Base-by-base conservation (phyloP, 371 early-diverging fungal species). In the Mortierella sp. region DNA sequence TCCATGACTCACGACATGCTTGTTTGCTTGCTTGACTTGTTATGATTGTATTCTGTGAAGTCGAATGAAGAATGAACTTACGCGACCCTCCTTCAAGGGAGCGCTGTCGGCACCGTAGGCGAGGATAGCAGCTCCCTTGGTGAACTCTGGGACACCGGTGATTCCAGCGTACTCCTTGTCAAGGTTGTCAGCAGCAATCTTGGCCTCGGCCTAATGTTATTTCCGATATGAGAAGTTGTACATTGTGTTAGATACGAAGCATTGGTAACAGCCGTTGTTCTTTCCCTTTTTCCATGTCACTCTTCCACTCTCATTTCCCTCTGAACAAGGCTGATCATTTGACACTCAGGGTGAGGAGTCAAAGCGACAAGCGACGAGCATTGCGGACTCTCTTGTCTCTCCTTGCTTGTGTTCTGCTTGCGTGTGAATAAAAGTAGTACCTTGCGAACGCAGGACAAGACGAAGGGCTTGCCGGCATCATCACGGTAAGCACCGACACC, bases 401-500 rank as follows among this genome's bases (percentile, higher is more conserved):
- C 60, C 11, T 27, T n/a, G 24, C 56, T 4, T 56, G 43, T 29
- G 4, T 46, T 54, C 18, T 29, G 11, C 48, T n/a, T 58, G 14
- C 60, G 56, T n/a, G 56, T 27, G 56, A 56, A 56, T 29, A 55
- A 10, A 54, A 14, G 14, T 14, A 56, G 44, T 89, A 94, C 96
- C 94, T 97, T 96, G 81, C 94, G 91, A 76, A 98, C 98, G 72
- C 94, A 93, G 85, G 83, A 89, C 84, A 99, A 92, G 56, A 99
- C 98, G 83, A 93, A 98, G 71, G 99, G 99, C 91, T 97, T 96
- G 80, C 97, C 97, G 72, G 90, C 91, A 90, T 99, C 98, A 87
- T 97, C 97, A 87, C 99, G 95, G 91, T 98, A 99, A 51, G 99
- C 99, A 87, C 99, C 99, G 41, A 98, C 99, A 84, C 99, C 98